Evolutionary conservation across 495 filamentous ascomycete species (phyloP), one percentile per base, ranked within the genome.

Genomic region (Penicillium malachiteum): DNA sequence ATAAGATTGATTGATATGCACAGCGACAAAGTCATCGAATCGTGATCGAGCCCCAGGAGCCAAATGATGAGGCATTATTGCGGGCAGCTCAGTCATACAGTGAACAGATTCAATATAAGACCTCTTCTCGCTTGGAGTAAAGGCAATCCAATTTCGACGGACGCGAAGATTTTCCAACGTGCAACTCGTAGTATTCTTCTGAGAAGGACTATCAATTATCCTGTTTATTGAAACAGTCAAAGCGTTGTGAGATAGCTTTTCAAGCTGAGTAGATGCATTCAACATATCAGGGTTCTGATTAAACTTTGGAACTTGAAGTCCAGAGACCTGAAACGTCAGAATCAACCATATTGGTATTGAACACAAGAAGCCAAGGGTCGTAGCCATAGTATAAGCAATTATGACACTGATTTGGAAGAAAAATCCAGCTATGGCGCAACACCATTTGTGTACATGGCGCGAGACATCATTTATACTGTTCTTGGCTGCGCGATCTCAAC

Each of bases 1-100:
- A 10, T 74, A 60, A 7, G 83, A 84, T 62, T 87, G 77, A 54
- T 81, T 77, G 62, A 88, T 85, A 62, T 91, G 87, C 7, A 76
- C 76, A 7, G 78, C 83, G 31, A 84, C 74, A 64, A 90, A 89
- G 66, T 90, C 86, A 68, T 90, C 87, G 55, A 79, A 87, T n/a
- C 83, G 75, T 66, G 68, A 81, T 61, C 64, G 75, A 3, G 77
- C 77, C 37, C 81, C 81, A 4, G 42, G 77, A 56, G 78, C 77
- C 0, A 71, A 48, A 30, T 54, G 43, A 1, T 66, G 42, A 0
- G 76, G 62, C 3, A 75, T 79, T 12, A 65, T 77, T 0, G 81
- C 54, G 0, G 84, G 80, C 54, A 74, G 63, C 7, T 48, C 57
- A 53, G 81, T 75, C 10, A 91, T 60, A 60, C 87, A 90, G 47